A percentile compares a stretch with the other conserved stretches of the same genome.
Conservation (phyloP, 1,139 yeast genomes). For the Candida buenavistaensis region DNA sequence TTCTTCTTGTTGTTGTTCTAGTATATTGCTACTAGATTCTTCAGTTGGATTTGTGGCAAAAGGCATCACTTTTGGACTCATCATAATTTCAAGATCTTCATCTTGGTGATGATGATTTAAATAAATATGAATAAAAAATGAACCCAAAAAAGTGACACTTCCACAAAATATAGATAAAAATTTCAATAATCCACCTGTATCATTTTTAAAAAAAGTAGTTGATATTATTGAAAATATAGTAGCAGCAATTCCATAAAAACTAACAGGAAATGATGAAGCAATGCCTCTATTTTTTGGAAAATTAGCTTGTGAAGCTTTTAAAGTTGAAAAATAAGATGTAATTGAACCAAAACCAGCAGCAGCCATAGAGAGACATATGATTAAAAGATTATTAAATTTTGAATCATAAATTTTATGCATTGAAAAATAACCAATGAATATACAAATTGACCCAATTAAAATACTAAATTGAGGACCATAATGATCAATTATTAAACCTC, state of each 20-base stretch:
- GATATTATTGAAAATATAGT: constrained; percentile 46
- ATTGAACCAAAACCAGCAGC: constrained; percentile 67
- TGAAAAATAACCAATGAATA: constrained; percentile 43
- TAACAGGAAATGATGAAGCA: constrained; percentile 65
- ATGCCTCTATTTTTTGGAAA: constrained; percentile 71
- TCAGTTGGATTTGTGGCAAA: too few species aligned
- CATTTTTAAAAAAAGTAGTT: constrained; percentile 41
- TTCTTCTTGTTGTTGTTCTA: too few species aligned
- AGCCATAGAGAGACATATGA: constrained; percentile 41
- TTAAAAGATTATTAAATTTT: constrained; percentile 21
- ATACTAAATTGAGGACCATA: constrained; percentile 57
- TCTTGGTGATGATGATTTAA: constrained; percentile 20
- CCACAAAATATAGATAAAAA: constrained; percentile 43
- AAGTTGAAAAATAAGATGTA: constrained; percentile 60
- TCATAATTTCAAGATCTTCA: constrained; percentile 11
- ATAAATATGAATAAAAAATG: constrained; percentile 38
- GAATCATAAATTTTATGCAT: constrained; percentile 31
- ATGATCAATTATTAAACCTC: constrained; percentile 64
- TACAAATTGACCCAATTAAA: constrained; percentile 51
- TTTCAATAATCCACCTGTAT: constrained; percentile 41
- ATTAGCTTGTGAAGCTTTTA: constrained; percentile 68
- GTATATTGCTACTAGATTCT: too few species aligned
- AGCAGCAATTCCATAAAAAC: constrained; percentile 55
- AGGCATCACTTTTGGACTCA: constrained; percentile 7
- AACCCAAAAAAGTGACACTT: constrained; percentile 33